These are phyloP conservation scores for Xylaria sp. DNA, from an alignment of 2,329 filamentous ascomycete species.

Conservation along the genomic window DNA sequence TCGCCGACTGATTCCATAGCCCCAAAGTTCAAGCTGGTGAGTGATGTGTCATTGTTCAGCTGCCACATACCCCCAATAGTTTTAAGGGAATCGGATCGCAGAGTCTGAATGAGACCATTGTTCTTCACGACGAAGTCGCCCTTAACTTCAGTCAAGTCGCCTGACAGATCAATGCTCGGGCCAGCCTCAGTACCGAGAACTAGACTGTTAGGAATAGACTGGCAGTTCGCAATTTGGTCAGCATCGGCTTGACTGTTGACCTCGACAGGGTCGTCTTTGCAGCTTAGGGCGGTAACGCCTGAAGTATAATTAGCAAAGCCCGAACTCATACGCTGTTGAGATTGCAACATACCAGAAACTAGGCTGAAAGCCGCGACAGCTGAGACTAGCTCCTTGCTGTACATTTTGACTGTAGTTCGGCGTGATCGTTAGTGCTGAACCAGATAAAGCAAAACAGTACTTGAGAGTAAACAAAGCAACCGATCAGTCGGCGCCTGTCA, in stretches of 20 bases:
- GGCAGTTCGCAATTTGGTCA: conserved; percentile 69
- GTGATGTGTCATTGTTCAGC: conserved; percentile 73
- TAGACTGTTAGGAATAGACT: conserved; percentile 75
- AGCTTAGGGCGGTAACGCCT: conserved; percentile 49
- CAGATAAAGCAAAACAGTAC: conserved; percentile 1
- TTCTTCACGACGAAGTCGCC: conserved; percentile 70
- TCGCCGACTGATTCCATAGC: conserved; percentile 57
- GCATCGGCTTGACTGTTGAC: conserved; percentile 74
- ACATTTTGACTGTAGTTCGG: conserved; percentile 55
- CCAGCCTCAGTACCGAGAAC: conserved; percentile 68
- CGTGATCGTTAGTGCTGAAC: conserved; percentile 22
- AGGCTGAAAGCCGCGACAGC: conserved; percentile 58
- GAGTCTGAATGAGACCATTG: conserved; percentile 68
- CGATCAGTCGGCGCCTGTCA: neutral
- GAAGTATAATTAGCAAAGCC: conserved; percentile 10
- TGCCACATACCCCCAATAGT: conserved; percentile 77
- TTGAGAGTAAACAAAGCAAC: conserved; percentile 2
- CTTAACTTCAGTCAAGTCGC: conserved; percentile 63
- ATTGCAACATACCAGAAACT: conserved; percentile 55
- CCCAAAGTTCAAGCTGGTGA: conserved; percentile 75
- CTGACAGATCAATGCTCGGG: conserved; percentile 70
- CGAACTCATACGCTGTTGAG: too few relatives aligned
- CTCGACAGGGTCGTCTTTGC: conserved; percentile 58
- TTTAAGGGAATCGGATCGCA: conserved; percentile 70
- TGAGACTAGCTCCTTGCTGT: conserved; percentile 58